These are phyloP conservation scores for Piper betle DNA, from an alignment of 164 flowering plant genomes.

Conservation along the genomic window DNA sequence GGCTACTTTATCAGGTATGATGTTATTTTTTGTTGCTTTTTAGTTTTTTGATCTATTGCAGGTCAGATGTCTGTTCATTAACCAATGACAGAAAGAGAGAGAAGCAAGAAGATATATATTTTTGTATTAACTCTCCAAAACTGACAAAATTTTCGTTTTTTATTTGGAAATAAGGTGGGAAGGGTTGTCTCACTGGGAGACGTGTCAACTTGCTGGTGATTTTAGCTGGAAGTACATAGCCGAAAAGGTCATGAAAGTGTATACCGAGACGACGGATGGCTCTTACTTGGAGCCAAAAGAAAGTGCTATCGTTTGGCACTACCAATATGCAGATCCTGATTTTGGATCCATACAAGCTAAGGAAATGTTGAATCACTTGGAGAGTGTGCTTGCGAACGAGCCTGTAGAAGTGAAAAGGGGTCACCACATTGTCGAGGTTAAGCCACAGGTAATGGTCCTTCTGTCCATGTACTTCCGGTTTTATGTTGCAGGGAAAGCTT, in stretches of 20 bases:
- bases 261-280: conserved; percentile 14
- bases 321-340: conserved; percentile 13
- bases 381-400: conserved; percentile 13
- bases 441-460: conserved; percentile 10
- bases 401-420: conserved; percentile 15
- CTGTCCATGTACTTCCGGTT: neutral
- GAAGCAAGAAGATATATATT: neutral
- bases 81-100: no score
- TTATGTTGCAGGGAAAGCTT: neutral
- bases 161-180: conserved; percentile 4
- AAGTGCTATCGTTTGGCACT: conserved; percentile 15
- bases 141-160: neutral
- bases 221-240: conserved; percentile 12
- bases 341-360: conserved; percentile 15
- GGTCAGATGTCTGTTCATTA: neutral
- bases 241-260: conserved; percentile 9
- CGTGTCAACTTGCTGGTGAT: conserved; percentile 6
- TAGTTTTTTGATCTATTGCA: neutral
- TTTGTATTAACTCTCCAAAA: no score
- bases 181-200: conserved; percentile 4
- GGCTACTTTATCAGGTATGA: conserved; percentile 12
- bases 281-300: conserved; percentile 12
- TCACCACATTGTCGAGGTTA: conserved; percentile 13
- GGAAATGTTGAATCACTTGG: conserved; percentile 13
- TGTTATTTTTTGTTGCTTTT: neutral